These are phyloP conservation scores for Tulasnella sp. DNA, from an alignment of 768 basidiomycete species.

Conservation along the genomic window DNA sequence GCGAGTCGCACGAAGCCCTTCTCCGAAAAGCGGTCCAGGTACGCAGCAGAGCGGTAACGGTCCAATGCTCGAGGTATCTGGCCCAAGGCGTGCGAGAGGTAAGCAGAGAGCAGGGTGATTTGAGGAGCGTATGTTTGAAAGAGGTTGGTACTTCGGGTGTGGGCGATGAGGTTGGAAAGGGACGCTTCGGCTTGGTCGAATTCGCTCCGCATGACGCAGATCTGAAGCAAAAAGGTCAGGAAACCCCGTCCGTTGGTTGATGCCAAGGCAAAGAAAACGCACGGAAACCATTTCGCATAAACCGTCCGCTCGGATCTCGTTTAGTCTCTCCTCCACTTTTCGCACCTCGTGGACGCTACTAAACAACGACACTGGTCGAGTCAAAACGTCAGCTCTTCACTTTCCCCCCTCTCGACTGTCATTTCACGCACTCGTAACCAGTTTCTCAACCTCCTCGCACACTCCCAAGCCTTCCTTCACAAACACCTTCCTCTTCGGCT, in stretches of 20 bases:
- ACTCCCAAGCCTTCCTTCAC: constrained; percentile 46
- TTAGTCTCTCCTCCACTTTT: constrained; percentile 42
- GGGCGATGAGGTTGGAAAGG: constrained; percentile 48
- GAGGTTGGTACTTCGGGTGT: constrained; percentile 50
- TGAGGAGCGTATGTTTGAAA: constrained; percentile 52
- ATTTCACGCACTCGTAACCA: constrained; percentile 34
- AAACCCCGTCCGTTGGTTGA: background rate
- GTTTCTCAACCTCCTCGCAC: constrained; percentile 38
- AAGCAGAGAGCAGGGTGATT: constrained; percentile 60
- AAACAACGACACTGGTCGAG: constrained; percentile 44
- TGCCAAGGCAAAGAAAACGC: constrained; percentile 24
- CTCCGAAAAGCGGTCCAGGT: constrained; percentile 35
- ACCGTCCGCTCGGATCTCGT: constrained; percentile 62
- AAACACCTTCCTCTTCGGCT: constrained; percentile 65
- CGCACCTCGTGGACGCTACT: constrained; percentile 47
- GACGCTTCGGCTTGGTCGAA: constrained; percentile 53
- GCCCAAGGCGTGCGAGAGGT: constrained; percentile 62
- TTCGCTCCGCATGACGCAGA: constrained; percentile 59
- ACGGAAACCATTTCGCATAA: constrained; percentile 63
- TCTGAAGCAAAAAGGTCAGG: constrained; percentile 33
- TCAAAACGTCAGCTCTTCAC: background rate
- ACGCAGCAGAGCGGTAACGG: constrained; percentile 57
- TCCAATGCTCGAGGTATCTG: constrained; percentile 45
- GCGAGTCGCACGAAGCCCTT: constrained; percentile 38
- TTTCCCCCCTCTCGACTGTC: no score